Conservation (phyloP, 306 rosid species). For the Rosa persica region DNA sequence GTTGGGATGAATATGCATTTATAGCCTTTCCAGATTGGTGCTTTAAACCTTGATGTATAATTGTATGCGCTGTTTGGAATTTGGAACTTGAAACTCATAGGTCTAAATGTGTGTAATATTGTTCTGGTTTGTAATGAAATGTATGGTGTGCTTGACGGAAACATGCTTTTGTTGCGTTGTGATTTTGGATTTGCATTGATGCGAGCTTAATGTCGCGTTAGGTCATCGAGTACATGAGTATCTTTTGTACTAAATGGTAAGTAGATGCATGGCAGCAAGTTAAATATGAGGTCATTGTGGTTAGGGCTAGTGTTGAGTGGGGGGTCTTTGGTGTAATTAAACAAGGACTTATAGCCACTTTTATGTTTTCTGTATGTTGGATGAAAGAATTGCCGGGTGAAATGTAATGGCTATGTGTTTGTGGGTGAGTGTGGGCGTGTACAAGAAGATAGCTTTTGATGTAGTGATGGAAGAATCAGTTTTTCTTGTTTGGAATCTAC, state of each 20-base stretch:
- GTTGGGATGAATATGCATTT: conserved; percentile 1
- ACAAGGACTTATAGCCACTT: background rate
- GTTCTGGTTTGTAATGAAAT: background rate
- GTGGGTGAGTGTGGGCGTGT: background rate
- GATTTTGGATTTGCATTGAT: background rate
- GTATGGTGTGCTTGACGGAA: background rate
- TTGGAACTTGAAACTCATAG: background rate
- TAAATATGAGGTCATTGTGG: background rate
- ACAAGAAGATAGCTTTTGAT: background rate
- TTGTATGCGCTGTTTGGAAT: background rate
- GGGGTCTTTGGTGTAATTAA: background rate
- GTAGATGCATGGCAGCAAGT: background rate
- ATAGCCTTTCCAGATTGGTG: background rate
- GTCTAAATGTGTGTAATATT: background rate
- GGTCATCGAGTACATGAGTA: background rate
- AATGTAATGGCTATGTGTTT: background rate
- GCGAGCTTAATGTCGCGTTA: background rate
- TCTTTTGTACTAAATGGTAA: background rate
- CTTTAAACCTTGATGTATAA: background rate
- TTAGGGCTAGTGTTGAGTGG: background rate
- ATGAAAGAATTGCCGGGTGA: background rate
- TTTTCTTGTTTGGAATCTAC: background rate
- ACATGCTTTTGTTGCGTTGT: background rate
- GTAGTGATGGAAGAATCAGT: background rate
- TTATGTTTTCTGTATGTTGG: background rate